phyloP scores from a whole-genome alignment of 306 rosid species.

The Parietaria judaica region DNA sequence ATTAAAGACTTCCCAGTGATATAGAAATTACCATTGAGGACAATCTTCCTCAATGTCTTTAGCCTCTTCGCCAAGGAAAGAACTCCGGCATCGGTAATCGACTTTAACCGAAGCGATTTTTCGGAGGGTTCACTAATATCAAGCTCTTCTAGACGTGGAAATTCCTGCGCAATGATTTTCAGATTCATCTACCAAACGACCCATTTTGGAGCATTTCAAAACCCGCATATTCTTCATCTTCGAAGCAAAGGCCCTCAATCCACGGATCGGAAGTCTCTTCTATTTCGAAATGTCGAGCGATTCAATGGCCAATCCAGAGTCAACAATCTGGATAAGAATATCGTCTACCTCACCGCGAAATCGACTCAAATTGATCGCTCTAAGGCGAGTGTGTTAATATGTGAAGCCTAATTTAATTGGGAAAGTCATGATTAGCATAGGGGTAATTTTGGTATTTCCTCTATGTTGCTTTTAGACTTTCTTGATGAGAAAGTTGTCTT shows the following conservation, averaged over 20 bases:
- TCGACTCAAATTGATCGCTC: constrained; percentile 29
- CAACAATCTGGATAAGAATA: constrained; percentile 36
- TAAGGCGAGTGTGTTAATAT: constrained; percentile 36
- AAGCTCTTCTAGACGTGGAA: constrained; percentile 59
- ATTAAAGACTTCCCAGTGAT: constrained; percentile 30
- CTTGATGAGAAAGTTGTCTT: too few relatives aligned
- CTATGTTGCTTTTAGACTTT: too few relatives aligned
- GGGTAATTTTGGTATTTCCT: too few relatives aligned
- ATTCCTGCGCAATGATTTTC: constrained; percentile 33
- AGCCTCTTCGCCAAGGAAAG: constrained; percentile 21
- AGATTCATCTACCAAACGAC: constrained; percentile 36
- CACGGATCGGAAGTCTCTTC: constrained; percentile 28
- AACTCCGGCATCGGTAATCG: constrained; percentile 48
- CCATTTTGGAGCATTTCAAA: constrained; percentile 41
- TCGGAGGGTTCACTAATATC: constrained; percentile 36
- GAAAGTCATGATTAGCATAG: too few relatives aligned
- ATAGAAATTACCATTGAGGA: constrained; percentile 39
- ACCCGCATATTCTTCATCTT: constrained; percentile 36
- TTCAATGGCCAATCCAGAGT: constrained; percentile 47
- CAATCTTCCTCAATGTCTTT: constrained; percentile 33
- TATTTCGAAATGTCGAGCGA: constrained; percentile 47
- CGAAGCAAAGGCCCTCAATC: constrained; percentile 33
- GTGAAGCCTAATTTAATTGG: too few relatives aligned
- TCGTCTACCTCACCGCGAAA: constrained; percentile 31
- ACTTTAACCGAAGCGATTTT: background rate